phyloP scores from a whole-genome alignment of 305 asterid species.

The Fraxinus platypoda region DNA sequence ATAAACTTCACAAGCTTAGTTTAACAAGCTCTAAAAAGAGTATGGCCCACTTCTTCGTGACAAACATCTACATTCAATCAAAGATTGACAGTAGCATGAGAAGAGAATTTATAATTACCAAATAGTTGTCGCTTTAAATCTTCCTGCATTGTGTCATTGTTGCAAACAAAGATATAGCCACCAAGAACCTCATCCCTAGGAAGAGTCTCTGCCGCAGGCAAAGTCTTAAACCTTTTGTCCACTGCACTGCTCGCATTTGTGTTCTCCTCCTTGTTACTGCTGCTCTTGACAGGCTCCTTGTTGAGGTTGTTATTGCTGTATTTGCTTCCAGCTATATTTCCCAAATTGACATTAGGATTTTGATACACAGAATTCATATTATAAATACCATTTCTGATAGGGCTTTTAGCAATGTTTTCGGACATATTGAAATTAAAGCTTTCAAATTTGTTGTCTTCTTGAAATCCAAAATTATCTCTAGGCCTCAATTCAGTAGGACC shows the following conservation, averaged over 20 bases:
- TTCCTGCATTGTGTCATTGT: slow-evolving; percentile 97
- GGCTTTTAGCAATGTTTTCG: slow-evolving; percentile 46
- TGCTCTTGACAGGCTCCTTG: slow-evolving; percentile 47
- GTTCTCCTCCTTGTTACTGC: slow-evolving; percentile 46
- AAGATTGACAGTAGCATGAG: neutral
- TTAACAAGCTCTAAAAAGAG: neutral
- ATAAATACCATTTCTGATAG: slow-evolving; percentile 48
- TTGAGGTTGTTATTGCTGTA: slow-evolving; percentile 38
- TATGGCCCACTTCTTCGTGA: neutral
- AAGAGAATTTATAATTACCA: slow-evolving; percentile 46
- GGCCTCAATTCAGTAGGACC: slow-evolving; percentile 57
- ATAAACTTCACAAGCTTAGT: neutral
- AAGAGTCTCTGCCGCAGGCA: slow-evolving; percentile 92
- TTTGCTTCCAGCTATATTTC: slow-evolving; percentile 53
- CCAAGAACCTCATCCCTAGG: slow-evolving; percentile 94
- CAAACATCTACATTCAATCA: slow-evolving; percentile 1
- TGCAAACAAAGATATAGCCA: slow-evolving; percentile 96
- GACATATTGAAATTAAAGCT: slow-evolving; percentile 61
- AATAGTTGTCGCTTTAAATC: slow-evolving; percentile 88
- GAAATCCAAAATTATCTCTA: slow-evolving; percentile 53
- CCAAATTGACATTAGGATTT: slow-evolving; percentile 48
- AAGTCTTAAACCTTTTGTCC: slow-evolving; percentile 90
- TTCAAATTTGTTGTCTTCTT: slow-evolving; percentile 76
- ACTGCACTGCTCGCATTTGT: slow-evolving; percentile 39
- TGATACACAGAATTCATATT: slow-evolving; percentile 57